Conservation (phyloP, 805 yeast species). For the Scheffersomyces ergatensis region DNA sequence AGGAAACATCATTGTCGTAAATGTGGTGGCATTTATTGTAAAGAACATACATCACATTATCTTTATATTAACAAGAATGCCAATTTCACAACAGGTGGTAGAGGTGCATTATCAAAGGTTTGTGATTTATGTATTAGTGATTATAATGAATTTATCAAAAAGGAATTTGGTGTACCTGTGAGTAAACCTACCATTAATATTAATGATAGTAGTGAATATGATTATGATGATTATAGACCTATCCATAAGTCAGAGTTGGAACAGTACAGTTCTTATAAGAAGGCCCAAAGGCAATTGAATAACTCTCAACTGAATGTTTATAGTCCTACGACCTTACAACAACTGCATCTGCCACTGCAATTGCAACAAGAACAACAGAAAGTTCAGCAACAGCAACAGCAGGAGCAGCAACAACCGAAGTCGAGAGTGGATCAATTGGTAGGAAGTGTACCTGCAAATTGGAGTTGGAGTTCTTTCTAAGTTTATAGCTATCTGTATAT, state of each 20-base stretch:
- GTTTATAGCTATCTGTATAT: not conserved
- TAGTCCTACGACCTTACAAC: not conserved
- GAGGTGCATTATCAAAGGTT: slow-evolving; percentile 66
- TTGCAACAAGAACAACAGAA: not conserved
- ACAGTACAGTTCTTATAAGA: not conserved
- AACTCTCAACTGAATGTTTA: not conserved
- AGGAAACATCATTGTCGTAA: slow-evolving; percentile 82
- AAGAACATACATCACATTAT: slow-evolving; percentile 59
- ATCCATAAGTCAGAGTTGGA: slow-evolving; percentile 1
- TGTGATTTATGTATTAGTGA: slow-evolving; percentile 66
- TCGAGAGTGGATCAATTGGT: slow-evolving; percentile 36
- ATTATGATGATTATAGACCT: not conserved
- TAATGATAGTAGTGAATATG: not conserved
- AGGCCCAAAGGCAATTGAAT: not conserved
- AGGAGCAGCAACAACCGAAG: slow-evolving; percentile 7
- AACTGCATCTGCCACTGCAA: not conserved
- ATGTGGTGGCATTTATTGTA: slow-evolving; percentile 80
- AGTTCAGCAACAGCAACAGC: slow-evolving; percentile 9
- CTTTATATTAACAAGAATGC: slow-evolving; percentile 57
- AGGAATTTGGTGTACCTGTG: slow-evolving; percentile 30
- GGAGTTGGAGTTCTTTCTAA: slow-evolving; percentile 77
- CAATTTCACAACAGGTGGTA: slow-evolving; percentile 63
- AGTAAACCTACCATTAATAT: not conserved
- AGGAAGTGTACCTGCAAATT: slow-evolving; percentile 66
- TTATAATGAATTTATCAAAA: slow-evolving; percentile 49